Evolutionary conservation across 2,329 filamentous ascomycete species (phyloP), one percentile per base, ranked within the genome.

Genomic region (Endocalyx cinctus): DNA sequence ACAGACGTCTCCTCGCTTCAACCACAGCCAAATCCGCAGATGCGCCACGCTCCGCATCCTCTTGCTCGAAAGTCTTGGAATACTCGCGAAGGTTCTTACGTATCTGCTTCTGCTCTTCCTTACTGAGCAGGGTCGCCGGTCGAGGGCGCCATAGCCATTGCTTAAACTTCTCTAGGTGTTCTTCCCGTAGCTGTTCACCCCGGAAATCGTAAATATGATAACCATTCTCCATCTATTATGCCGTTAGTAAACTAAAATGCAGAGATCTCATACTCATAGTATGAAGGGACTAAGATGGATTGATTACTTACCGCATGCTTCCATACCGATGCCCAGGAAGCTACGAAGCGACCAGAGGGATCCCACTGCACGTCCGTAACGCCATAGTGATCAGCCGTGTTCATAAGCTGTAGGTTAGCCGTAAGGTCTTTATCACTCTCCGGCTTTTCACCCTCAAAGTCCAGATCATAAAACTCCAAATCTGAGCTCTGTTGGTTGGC

Each of bases 51-150:
- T 94, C 88, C 45, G 84, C 79, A 64, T 98, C 94, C 60, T 95
- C 84, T 66, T 95, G 87, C 51, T 98, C 92, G 62, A 98, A 98
- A 46, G 85, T 73, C 58, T 87, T 86, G 62, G 82, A 87, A 78
- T 96, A 98, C 65, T 97, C 92, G 50, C 90, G 86, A 35, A 98
- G 81, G 67, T 96, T 98, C 79, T 95, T 96, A 70, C 94, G 90
- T 55, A 97, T 87, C 55, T 84, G 77, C 74, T 96, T 94, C 71
- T 97, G 92, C 72, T 98, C 90, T 44, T 97, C 90, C 69, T 95
- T 95, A 62, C 77, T 82, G 37, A 98, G 83, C 43, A 98, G 79
- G n/a, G 87, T 92, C 6, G 86, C 62, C 14, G 92, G 92, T 27
- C 92, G 84, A 14, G 92, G 92, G 27, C 92, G 84, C 92, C 92